Base-by-base conservation (phyloP, 2,329 filamentous ascomycete species). In the Scleromitrula shiraiana region DNA sequence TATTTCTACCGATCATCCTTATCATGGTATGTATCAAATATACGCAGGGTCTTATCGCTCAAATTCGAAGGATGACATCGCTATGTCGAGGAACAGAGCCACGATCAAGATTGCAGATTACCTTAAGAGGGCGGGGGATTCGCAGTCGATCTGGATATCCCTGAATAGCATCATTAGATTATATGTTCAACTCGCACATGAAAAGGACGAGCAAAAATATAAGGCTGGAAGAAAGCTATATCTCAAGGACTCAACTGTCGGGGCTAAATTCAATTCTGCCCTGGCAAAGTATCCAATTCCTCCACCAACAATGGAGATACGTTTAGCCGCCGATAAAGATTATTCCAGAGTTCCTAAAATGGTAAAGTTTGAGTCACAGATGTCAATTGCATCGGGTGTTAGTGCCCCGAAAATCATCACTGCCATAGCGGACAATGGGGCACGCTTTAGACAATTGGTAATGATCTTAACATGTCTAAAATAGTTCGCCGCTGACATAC, bases 21-120 rank as follows among this genome's bases (percentile, higher is more conserved):
- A 90, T 64, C 94, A 98, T 63, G 89, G 89, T 41, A 91, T 97
- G 82, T 95, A 98, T 64, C 90, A 97, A 58, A 88, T 98, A 35
- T 96, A 91, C 72, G 87, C 90, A 2, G 83, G 85, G 19, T 82
- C 79, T 37, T 85, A 82, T 44, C 83, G 81, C 51, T 77, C 76
- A 42, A 81, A 83, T 57, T 74, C 73, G 44, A 82, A 85, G 56
- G 91, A 96, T 56, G 79, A 85, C 33, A 77, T 84, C 3, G 85
- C 87, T 1, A 70, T 82, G 17, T 83, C 85, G 4, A 82, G 93
- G 41, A 80, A 84, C 58, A 75, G 74, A 53, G 89, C 90, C 12
- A 88, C 89, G 1, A 77, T 75, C 29, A 76, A 72, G 40, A 74
- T 97, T 2, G 75, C 79, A 26, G 70, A 73, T 6, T 70, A 95